These are phyloP conservation scores for Pilaira anomala DNA, from an alignment of 192 early-diverging fungal genomes.

Conservation along the genomic window DNA sequence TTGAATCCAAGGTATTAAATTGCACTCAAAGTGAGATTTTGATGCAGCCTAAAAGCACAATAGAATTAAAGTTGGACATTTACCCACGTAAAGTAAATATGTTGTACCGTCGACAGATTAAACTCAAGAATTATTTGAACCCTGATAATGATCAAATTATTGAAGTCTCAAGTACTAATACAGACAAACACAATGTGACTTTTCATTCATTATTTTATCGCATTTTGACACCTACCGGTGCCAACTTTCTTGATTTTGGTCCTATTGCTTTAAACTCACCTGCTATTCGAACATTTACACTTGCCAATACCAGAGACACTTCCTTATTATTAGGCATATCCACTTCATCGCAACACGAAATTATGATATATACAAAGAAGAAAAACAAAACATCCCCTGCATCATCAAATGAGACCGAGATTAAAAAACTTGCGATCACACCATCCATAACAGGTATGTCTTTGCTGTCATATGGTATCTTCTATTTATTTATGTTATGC, in stretches of 20 bases:
- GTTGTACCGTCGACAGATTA: constrained; percentile 92
- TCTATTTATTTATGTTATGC: not conserved
- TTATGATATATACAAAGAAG: constrained; percentile 31
- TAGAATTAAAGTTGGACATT: constrained; percentile 85
- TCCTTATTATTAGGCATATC: constrained; percentile 43
- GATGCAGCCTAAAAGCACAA: constrained; percentile 75
- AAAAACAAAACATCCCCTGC: constrained; percentile 21
- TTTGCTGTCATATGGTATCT: not conserved
- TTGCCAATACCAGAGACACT: constrained; percentile 76
- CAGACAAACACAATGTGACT: constrained; percentile 91
- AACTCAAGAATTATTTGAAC: constrained; percentile 85
- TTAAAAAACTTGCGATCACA: not conserved
- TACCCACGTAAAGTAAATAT: constrained; percentile 96
- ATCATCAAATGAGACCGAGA: not conserved
- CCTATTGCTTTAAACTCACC: constrained; percentile 76
- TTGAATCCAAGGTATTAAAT: constrained; percentile 90
- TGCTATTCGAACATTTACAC: constrained; percentile 67
- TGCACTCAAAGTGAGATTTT: constrained; percentile 63
- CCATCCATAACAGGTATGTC: not conserved
- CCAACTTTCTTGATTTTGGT: constrained; percentile 96
- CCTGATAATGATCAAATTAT: constrained; percentile 85
- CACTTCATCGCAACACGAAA: constrained; percentile 38
- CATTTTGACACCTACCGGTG: constrained; percentile 72
- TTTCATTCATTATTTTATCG: constrained; percentile 96
- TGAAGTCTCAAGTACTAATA: constrained; percentile 89